phyloP scores from a whole-genome alignment of 257 asterid genomes.

The Nicotiana paniculata region DNA sequence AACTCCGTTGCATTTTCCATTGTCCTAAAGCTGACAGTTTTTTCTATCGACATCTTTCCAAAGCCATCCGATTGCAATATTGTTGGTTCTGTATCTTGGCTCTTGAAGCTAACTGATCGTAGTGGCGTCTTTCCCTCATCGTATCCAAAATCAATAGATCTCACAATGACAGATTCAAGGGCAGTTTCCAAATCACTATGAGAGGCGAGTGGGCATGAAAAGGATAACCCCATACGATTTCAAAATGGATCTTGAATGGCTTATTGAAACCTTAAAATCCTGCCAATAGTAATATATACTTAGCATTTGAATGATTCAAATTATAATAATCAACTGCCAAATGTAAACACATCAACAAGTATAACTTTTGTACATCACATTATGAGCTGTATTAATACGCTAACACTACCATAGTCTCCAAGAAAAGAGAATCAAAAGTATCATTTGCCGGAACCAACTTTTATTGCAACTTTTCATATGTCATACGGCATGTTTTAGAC shows the following conservation, averaged over 20 bases:
- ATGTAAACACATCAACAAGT: not conserved
- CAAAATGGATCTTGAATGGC: constrained; percentile 17
- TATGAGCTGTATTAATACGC: not conserved
- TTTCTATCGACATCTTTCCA: constrained; percentile 27
- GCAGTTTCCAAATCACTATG: constrained; percentile 45
- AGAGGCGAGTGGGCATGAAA: constrained; percentile 52
- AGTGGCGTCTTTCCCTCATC: constrained; percentile 23
- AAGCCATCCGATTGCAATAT: constrained; percentile 29
- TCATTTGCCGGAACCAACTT: not conserved
- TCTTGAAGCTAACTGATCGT: constrained; percentile 32
- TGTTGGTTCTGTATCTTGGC: constrained; percentile 26
- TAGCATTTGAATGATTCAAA: not conserved
- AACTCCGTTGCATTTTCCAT: constrained; percentile 13
- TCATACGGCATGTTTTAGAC: too few species aligned
- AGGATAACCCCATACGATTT: constrained; percentile 72
- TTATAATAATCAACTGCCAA: not conserved
- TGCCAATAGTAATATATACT: constrained; percentile 18
- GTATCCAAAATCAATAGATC: constrained; percentile 30
- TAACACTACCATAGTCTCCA: not conserved
- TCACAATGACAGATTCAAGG: constrained; percentile 42
- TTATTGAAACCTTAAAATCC: constrained; percentile 26
- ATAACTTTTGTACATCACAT: not conserved
- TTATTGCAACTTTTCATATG: not conserved
- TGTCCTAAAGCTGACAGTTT: constrained; percentile 25
- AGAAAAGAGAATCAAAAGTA: not conserved